These are phyloP conservation scores for Melampsora americana DNA, from an alignment of 1,284 basidiomycete genomes.

Conservation along the genomic window DNA sequence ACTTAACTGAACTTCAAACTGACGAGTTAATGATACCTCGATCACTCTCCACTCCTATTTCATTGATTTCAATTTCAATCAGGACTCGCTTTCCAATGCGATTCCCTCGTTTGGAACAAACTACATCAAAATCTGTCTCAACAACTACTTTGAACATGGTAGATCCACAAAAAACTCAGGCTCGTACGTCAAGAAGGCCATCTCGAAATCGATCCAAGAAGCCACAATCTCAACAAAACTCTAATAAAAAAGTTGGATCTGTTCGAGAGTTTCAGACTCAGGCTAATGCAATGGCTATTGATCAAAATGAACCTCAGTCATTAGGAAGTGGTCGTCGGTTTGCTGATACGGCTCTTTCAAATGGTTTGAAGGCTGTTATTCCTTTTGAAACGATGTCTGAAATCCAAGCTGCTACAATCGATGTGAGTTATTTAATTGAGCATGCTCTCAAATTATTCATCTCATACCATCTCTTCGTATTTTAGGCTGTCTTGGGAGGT, in stretches of 20 bases:
- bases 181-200: too few species aligned
- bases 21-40: too few species aligned
- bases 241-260: neutral
- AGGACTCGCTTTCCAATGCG: too few species aligned
- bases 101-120: too few species aligned
- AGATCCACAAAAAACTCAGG: too few species aligned
- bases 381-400: conserved; percentile 49
- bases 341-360: neutral
- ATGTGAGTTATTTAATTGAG: neutral
- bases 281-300: neutral
- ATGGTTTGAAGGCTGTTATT: conserved; percentile 42
- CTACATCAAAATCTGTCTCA: too few species aligned
- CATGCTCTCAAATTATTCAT: neutral
- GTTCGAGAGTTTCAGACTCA: neutral
- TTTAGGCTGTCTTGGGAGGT: neutral
- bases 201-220: too few species aligned
- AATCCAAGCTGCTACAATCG: conserved; percentile 52
- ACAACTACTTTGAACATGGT: too few species aligned
- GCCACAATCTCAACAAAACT: too few species aligned
- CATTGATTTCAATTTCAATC: too few species aligned
- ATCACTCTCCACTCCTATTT: too few species aligned
- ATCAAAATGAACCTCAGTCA: conserved; percentile 8
- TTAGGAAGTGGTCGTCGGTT: conserved; percentile 6
- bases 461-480: neutral
- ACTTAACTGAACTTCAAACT: too few species aligned